A percentile compares a stretch with the other conserved stretches of the same genome.
These are phyloP conservation scores for Vicia villosa DNA, from an alignment of 306 rosid species.

Conservation along the genomic window DNA sequence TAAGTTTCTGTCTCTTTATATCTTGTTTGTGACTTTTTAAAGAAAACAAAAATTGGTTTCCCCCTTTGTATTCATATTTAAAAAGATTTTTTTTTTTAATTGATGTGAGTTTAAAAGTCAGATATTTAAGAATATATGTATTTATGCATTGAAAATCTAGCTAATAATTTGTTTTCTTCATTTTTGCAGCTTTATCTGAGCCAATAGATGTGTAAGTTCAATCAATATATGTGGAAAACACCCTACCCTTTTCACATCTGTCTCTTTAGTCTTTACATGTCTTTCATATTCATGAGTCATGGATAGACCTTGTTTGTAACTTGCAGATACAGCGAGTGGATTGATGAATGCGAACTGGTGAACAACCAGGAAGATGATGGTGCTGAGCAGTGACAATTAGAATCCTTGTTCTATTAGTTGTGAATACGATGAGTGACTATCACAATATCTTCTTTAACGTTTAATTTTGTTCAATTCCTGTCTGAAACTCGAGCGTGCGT, in stretches of 20 bases:
- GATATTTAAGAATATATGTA: neutral
- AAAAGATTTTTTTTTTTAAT: too few relatives aligned
- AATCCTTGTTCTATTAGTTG: too few relatives aligned
- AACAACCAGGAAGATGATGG: slow-evolving; percentile 79
- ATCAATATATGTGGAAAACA: slow-evolving; percentile 5
- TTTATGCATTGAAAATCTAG: slow-evolving; percentile 1
- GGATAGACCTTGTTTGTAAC: slow-evolving; percentile 21
- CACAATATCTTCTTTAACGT: too few relatives aligned
- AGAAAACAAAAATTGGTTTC: too few relatives aligned
- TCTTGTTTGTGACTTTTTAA: too few relatives aligned
- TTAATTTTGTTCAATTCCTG: too few relatives aligned
- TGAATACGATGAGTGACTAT: too few relatives aligned
- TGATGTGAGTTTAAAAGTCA: neutral
- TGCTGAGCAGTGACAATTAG: slow-evolving; percentile 32
- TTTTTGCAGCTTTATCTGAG: slow-evolving; percentile 79
- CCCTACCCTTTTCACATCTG: neutral
- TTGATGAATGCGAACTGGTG: slow-evolving; percentile 91
- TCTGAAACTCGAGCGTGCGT: too few relatives aligned
- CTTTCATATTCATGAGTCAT: neutral
- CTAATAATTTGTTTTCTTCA: slow-evolving; percentile 14
- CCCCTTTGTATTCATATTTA: too few relatives aligned
- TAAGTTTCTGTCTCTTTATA: too few relatives aligned
- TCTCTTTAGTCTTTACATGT: too few relatives aligned
- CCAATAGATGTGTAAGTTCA: slow-evolving; percentile 82
- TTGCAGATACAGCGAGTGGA: slow-evolving; percentile 94